Evolutionary conservation across 306 rosid species (phyloP).

Genomic region (Luffa aegyptiaca): DNA sequence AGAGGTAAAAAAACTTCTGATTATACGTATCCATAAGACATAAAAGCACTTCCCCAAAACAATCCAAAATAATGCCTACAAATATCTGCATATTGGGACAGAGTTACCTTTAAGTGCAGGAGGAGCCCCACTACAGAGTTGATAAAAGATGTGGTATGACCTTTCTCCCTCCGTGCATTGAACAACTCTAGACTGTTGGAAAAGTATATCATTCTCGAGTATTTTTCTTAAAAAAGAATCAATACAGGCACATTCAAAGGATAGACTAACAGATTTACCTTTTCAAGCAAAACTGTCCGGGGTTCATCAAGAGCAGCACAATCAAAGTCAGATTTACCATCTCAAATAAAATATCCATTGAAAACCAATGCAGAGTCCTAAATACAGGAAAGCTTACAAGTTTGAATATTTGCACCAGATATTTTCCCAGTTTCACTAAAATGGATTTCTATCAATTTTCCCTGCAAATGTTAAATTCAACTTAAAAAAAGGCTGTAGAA

Average conservation of each 20-base stretch:
- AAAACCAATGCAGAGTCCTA: constrained; percentile 6
- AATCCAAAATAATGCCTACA: not conserved
- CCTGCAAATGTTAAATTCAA: constrained; percentile 44
- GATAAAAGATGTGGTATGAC: constrained; percentile 97
- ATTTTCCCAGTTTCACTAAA: constrained; percentile 96
- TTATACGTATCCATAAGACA: not conserved
- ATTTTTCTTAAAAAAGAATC: not conserved
- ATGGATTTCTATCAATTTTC: constrained; percentile 95
- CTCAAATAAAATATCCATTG: constrained; percentile 7
- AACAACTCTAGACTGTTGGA: constrained; percentile 91
- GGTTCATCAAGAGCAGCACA: constrained; percentile 21
- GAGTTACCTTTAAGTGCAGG: constrained; percentile 58
- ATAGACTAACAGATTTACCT: constrained; percentile 45
- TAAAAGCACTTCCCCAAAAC: not conserved
- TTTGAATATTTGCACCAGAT: constrained; percentile 95
- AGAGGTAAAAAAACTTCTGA: not conserved
- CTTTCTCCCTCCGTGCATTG: constrained; percentile 97
- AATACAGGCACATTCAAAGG: constrained; percentile 6
- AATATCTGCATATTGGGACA: not conserved
- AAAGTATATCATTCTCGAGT: not conserved
- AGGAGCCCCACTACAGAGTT: constrained; percentile 95
- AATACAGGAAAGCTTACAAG: constrained; percentile 50
- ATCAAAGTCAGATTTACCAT: constrained; percentile 26
- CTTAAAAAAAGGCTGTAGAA: constrained; percentile 10
- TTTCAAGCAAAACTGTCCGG: constrained; percentile 84